Base-by-base conservation (phyloP, 2,329 filamentous ascomycete genomes). In the Bipolaris zeicola region DNA sequence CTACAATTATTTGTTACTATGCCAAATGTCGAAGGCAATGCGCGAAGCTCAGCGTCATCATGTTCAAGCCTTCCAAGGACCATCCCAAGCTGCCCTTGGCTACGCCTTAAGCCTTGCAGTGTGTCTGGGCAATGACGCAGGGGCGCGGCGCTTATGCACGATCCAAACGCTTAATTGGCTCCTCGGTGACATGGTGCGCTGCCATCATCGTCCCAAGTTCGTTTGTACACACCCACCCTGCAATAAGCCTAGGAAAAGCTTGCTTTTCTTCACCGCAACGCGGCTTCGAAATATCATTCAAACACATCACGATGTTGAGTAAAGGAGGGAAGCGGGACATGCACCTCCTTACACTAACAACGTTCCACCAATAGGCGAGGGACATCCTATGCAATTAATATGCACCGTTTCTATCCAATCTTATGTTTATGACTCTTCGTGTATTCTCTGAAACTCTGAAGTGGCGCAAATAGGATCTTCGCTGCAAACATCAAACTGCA, bases 21-120 rank as follows among this genome's bases (percentile, higher is more conserved):
- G n/a, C 38, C 26, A 42, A 44, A 42, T 36, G 11, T 20, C 28
- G 45, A 44, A 46, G 33, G 11, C 22, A 39, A 52, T 54, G 54
- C 31, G 52, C 61, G 44, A 57, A 63, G 54, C 57, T 58, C 53
- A 45, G 33, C 63, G 66, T 69, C 66, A 69, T 58, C 20, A 58
- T 22, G 22, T 45, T 57, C 46, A 69, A 69, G 66, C 62, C 60
- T 64, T 55, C 57, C 55, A 55, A 59, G 57, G 37, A 31, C 24
- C 2, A 10, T 37, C 39, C 42, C 48, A 56, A 56, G 49, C 50
- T 36, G 16, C 28, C 42, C 60, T 61, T 66, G 50, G 56, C 52
- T 42, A 38, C 38, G 51, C 59, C 63, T 66, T 65, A 59, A 62
- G 56, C 45, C 41, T 38, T 31, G 26, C 31, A 28, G 33, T 44